Conservation (phyloP, 1,284 basidiomycete species). For the Erythrobasidium hasegawianum region DNA sequence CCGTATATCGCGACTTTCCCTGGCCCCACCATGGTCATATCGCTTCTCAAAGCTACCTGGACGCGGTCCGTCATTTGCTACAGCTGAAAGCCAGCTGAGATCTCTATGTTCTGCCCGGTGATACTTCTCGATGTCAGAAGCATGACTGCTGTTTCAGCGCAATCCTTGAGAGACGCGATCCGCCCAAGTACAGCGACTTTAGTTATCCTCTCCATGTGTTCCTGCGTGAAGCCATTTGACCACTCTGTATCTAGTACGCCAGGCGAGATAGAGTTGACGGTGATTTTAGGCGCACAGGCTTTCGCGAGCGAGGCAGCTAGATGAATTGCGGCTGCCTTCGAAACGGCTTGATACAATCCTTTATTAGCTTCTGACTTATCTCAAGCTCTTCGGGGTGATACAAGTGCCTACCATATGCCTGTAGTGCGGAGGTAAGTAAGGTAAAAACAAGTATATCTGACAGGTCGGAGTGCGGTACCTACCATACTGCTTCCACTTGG, state of each 20-base stretch:
- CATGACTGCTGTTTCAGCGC: neutral
- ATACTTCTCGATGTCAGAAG: slow-evolving; percentile 9
- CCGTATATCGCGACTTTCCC: no score
- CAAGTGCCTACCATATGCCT: slow-evolving; percentile 16
- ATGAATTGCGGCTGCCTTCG: slow-evolving; percentile 41
- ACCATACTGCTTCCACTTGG: slow-evolving; percentile 43
- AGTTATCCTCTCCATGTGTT: slow-evolving; percentile 30
- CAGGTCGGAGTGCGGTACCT: slow-evolving; percentile 22
- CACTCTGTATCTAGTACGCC: slow-evolving; percentile 43
- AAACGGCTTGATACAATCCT: slow-evolving; percentile 33
- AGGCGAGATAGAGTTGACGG: slow-evolving; percentile 41
- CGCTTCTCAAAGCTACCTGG: no score
- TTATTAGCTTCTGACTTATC: neutral
- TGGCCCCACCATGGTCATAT: no score
- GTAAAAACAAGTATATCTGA: neutral
- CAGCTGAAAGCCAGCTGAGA: slow-evolving; percentile 6
- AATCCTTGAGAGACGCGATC: slow-evolving; percentile 4
- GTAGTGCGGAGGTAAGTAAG: neutral
- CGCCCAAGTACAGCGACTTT: slow-evolving; percentile 1
- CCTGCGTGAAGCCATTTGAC: slow-evolving; percentile 38
- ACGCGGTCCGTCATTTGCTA: no score
- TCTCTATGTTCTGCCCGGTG: slow-evolving; percentile 22
- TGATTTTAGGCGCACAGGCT: slow-evolving; percentile 37
- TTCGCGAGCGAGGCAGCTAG: slow-evolving; percentile 41
- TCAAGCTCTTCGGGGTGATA: neutral